Percentiles rank a stretch among this genome's conserved stretches.
phyloP scores from a whole-genome alignment of 2,329 filamentous ascomycete genomes.

The Phyllosticta paracitricarpa region DNA sequence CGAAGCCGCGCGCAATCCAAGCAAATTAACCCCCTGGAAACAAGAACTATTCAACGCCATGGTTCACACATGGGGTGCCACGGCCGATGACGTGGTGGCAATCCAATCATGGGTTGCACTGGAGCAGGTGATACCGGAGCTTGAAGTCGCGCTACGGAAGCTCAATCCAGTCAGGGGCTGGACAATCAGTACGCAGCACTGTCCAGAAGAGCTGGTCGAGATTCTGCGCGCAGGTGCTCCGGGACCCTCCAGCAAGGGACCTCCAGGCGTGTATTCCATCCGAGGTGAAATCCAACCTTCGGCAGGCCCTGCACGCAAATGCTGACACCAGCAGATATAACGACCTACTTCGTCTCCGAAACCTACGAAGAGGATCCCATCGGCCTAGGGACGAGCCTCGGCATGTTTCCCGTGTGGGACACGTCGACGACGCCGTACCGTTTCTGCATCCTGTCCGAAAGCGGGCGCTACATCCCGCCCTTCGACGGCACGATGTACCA shows the following conservation, averaged over 20 bases:
- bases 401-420: background rate
- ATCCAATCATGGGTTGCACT: background rate
- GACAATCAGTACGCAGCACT: background rate
- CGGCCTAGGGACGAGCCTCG: background rate
- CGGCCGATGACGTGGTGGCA: background rate
- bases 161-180: background rate
- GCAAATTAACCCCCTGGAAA: slow-evolving; percentile 29
- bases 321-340: background rate
- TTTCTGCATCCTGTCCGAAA: background rate
- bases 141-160: background rate
- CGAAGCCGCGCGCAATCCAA: slow-evolving; percentile 65
- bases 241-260: background rate
- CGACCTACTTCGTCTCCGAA: background rate
- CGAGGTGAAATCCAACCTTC: background rate
- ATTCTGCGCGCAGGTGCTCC: background rate
- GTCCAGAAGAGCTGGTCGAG: background rate
- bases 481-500: background rate
- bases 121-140: background rate
- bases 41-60: background rate
- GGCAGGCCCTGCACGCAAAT: background rate
- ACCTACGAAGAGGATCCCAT: background rate
- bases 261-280: background rate
- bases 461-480: background rate
- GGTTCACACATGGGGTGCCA: background rate
- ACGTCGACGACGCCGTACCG: background rate